Percentiles rank a stretch among this genome's conserved stretches.
These are phyloP conservation scores for Thermoascus crustaceus DNA, from an alignment of 2,329 filamentous ascomycete genomes.

Conservation along the genomic window DNA sequence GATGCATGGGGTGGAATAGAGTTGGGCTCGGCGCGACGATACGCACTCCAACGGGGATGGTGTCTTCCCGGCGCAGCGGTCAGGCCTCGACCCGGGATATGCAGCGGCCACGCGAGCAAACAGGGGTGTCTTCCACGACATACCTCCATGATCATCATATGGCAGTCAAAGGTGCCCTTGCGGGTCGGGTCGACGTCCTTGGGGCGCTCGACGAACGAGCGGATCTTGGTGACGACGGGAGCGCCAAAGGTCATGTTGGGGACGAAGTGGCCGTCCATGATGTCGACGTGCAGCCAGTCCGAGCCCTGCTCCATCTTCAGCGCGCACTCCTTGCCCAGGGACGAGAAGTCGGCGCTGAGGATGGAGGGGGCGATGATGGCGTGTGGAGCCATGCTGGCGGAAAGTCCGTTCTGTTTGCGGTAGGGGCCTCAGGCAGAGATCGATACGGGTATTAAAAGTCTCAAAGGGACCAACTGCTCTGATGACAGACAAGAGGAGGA, in stretches of 20 bases:
- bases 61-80: neutral
- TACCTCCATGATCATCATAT: slow-evolving; percentile 99
- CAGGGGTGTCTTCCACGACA: slow-evolving; percentile 12
- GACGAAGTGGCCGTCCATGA: slow-evolving; percentile 98
- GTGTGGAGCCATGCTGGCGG: slow-evolving; percentile 73
- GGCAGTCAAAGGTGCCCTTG: slow-evolving; percentile 94
- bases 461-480: too few species aligned
- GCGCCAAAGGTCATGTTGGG: slow-evolving; percentile 97
- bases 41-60: too few species aligned
- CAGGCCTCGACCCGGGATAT: neutral
- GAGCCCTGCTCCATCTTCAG: slow-evolving; percentile 78
- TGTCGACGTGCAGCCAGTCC: slow-evolving; percentile 93
- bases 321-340: slow-evolving; percentile 76
- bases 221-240: slow-evolving; percentile 90
- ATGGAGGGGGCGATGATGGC: slow-evolving; percentile 98
- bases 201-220: slow-evolving; percentile 73
- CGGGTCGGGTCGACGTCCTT: slow-evolving; percentile 60
- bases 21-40: too few species aligned
- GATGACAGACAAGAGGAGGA: too few species aligned
- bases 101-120: neutral
- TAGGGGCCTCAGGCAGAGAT: too few species aligned
- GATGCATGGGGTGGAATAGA: neutral
- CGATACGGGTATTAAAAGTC: too few species aligned
- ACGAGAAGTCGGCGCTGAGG: slow-evolving; percentile 89
- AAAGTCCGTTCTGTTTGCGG: too few species aligned